Evolutionary conservation across 148 eudicot genomes (phyloP).

Genomic region (Rhododendron kiyosumense): DNA sequence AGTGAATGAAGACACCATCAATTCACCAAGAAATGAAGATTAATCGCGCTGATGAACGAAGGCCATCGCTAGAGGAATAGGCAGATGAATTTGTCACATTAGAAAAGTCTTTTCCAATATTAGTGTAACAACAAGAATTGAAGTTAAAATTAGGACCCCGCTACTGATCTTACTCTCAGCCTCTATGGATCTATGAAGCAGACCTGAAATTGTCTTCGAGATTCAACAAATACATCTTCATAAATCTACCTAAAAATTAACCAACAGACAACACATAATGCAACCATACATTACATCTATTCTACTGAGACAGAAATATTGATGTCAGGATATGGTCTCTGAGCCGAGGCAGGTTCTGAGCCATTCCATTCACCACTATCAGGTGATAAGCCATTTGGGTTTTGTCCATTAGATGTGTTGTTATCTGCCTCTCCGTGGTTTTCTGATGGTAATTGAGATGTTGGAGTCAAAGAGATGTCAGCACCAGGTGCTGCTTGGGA

Average conservation of each 20-base stretch:
- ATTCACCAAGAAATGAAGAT: background rate
- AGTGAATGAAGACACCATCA: background rate
- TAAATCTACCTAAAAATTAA: background rate
- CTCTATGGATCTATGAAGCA: slow-evolving; percentile 7
- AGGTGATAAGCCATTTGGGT: slow-evolving; percentile 32
- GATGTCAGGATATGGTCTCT: slow-evolving; percentile 35
- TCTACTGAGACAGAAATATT: slow-evolving; percentile 27
- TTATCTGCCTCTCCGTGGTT: slow-evolving; percentile 35
- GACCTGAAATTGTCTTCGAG: slow-evolving; percentile 4
- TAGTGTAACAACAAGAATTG: slow-evolving; percentile 3
- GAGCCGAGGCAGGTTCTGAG: slow-evolving; percentile 19
- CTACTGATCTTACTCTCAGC: background rate
- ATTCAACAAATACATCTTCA: background rate
- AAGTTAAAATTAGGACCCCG: slow-evolving; percentile 6
- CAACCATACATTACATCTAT: slow-evolving; percentile 6
- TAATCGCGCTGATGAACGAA: background rate
- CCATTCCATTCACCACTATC: slow-evolving; percentile 28
- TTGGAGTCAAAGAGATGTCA: slow-evolving; percentile 1
- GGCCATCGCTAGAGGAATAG: background rate
- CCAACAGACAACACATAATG: background rate
- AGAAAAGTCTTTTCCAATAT: background rate
- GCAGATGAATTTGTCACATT: background rate
- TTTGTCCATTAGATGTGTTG: slow-evolving; percentile 26
- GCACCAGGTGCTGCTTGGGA: slow-evolving; percentile 32
- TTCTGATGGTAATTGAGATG: slow-evolving; percentile 19